Conservation (phyloP, 805 yeast genomes). For the Yarrowia porcina region DNA sequence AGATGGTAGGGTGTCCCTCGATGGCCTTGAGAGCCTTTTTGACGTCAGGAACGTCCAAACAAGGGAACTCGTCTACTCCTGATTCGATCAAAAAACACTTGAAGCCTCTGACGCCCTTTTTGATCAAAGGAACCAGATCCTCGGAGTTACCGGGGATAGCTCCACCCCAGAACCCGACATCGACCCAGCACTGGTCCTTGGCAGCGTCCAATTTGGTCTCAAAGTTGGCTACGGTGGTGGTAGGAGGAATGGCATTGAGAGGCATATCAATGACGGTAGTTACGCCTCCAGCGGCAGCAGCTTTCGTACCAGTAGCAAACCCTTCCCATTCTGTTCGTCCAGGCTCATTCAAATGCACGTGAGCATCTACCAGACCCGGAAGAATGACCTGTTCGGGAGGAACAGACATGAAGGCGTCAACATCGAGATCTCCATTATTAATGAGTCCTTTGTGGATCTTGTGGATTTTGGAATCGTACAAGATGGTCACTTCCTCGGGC, state of each 20-base stretch:
- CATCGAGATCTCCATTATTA: conserved; percentile 1
- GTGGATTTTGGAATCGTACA: conserved; percentile 8
- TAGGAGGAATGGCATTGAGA: conserved; percentile 91
- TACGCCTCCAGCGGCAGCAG: conserved; percentile 95
- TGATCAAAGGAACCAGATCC: conserved; percentile 69
- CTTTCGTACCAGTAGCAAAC: conserved; percentile 90
- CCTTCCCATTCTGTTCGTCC: conserved; percentile 99
- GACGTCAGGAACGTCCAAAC: conserved; percentile 63
- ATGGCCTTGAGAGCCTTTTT: conserved; percentile 62
- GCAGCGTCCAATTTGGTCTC: conserved; percentile 76
- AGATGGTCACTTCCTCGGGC: conserved; percentile 7
- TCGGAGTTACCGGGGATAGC: conserved; percentile 72
- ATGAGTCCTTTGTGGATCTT: not conserved
- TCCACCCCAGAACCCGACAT: conserved; percentile 97
- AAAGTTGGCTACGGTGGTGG: conserved; percentile 77
- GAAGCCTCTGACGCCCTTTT: conserved; percentile 89
- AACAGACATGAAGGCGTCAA: not conserved
- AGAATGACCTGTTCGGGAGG: conserved; percentile 46
- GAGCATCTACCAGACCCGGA: conserved; percentile 93
- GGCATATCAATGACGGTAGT: conserved; percentile 97
- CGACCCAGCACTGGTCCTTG: conserved; percentile 80
- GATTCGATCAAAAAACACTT: conserved; percentile 90
- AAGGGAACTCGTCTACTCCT: conserved; percentile 96
- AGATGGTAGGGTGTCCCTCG: conserved; percentile 59
- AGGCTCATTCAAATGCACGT: conserved; percentile 93